Evolutionary conservation across 768 basidiomycete species (phyloP).

Genomic region (Chlorophyllum brunneum): DNA sequence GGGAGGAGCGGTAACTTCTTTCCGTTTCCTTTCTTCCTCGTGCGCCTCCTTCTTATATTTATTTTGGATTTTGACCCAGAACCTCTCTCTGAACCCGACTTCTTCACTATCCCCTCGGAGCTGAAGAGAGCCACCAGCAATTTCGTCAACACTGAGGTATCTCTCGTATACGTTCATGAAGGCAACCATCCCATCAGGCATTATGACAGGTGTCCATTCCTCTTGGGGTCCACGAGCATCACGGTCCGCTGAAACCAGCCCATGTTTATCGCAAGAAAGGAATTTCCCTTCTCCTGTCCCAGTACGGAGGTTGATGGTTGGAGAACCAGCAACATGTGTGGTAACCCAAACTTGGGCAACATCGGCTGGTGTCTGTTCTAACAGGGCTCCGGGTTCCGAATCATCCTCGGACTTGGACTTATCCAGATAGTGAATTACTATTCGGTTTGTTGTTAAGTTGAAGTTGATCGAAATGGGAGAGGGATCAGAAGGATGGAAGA

Average conservation of each 20-base stretch:
- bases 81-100: slow-evolving; percentile 82
- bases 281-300: slow-evolving; percentile 90
- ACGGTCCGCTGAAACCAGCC: slow-evolving; percentile 76
- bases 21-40: slow-evolving; percentile 73
- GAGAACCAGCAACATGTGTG: slow-evolving; percentile 79
- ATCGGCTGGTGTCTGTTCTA: slow-evolving; percentile 73
- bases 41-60: slow-evolving; percentile 84
- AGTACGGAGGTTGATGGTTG: slow-evolving; percentile 82
- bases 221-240: slow-evolving; percentile 93
- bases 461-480: slow-evolving; percentile 74
- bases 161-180: slow-evolving; percentile 89
- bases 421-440: slow-evolving; percentile 63
- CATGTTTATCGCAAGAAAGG: slow-evolving; percentile 82
- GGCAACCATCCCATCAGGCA: slow-evolving; percentile 83
- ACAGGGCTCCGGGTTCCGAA: slow-evolving; percentile 38
- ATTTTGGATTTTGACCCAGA: slow-evolving; percentile 86
- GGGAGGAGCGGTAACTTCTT: slow-evolving; percentile 46
- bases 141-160: slow-evolving; percentile 81
- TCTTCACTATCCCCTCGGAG: slow-evolving; percentile 83
- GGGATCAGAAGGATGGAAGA: slow-evolving; percentile 79
- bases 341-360: slow-evolving; percentile 91
- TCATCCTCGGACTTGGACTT: slow-evolving; percentile 51
- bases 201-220: slow-evolving; percentile 85
- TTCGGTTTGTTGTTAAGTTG: slow-evolving; percentile 69
- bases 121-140: slow-evolving; percentile 75